Percentiles rank a stretch among this genome's conserved stretches.
Conservation (phyloP, 2,329 filamentous ascomycete species). For the Venturia oleaginea region DNA sequence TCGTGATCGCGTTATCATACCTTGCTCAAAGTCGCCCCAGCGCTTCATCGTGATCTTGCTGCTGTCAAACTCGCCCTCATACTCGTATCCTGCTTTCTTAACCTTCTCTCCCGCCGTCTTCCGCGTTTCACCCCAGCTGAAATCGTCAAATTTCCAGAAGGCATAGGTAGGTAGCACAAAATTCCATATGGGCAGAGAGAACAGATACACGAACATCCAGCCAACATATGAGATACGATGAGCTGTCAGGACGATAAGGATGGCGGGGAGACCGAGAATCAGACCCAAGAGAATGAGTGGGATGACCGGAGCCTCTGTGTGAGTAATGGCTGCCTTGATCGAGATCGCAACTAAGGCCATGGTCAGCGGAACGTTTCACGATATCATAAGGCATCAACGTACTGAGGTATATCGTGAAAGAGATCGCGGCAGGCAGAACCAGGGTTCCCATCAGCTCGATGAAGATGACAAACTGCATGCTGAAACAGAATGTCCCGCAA, state of each 20-base stretch:
- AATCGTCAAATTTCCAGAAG: slow-evolving; percentile 99
- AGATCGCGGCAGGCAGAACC: slow-evolving; percentile 89
- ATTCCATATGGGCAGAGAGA: slow-evolving; percentile 95
- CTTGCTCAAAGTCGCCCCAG: slow-evolving; percentile 92
- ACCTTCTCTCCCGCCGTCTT: slow-evolving; percentile 88
- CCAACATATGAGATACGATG: slow-evolving; percentile 85
- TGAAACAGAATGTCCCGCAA: slow-evolving; percentile 98
- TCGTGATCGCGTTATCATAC: slow-evolving; percentile 24
- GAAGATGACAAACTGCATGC: slow-evolving; percentile 98
- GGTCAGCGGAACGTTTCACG: slow-evolving; percentile 12
- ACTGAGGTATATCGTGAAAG: slow-evolving; percentile 94
- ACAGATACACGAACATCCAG: slow-evolving; percentile 95
- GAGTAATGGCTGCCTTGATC: slow-evolving; percentile 55
- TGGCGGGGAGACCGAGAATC: slow-evolving; percentile 85
- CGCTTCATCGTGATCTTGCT: slow-evolving; percentile 99
- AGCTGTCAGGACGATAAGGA: slow-evolving; percentile 87
- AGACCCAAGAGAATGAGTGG: slow-evolving; percentile 80
- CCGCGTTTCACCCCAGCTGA: slow-evolving; percentile 96
- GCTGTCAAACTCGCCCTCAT: slow-evolving; percentile 93
- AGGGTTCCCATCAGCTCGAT: slow-evolving; percentile 92
- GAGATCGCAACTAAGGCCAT: slow-evolving; percentile 63
- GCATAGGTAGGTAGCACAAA: slow-evolving; percentile 89
- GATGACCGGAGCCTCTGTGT: slow-evolving; percentile 64
- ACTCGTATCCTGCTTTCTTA: slow-evolving; percentile 77
- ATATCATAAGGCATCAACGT: slow-evolving; percentile 35